These are phyloP conservation scores for Erodium moschatum DNA, from an alignment of 441 rosid species.

Conservation along the genomic window DNA sequence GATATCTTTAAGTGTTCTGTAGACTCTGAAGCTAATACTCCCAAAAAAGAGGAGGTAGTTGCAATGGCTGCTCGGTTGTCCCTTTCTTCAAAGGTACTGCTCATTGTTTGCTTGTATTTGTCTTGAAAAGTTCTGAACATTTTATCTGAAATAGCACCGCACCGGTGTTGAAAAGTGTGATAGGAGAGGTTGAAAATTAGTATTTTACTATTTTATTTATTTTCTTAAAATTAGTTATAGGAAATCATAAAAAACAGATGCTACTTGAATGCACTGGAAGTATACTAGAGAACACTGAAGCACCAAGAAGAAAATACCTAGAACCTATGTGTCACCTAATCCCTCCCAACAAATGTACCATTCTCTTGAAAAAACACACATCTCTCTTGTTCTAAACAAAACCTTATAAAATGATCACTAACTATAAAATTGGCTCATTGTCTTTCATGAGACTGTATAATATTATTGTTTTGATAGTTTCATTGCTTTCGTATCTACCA, in stretches of 20 bases:
- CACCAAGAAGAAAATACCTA: constrained; percentile 1
- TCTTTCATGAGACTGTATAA: constrained; percentile 2
- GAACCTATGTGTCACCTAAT: not conserved
- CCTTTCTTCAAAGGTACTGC: constrained; percentile 62
- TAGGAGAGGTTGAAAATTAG: not conserved
- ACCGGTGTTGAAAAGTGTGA: not conserved
- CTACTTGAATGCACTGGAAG: not conserved
- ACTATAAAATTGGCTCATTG: not conserved
- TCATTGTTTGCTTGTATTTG: constrained; percentile 3
- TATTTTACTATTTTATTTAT: not conserved
- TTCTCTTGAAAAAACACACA: not conserved
- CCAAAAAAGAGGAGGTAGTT: constrained; percentile 52
- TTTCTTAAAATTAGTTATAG: not conserved
- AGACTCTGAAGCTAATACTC: constrained; percentile 54
- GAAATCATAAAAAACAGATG: not conserved
- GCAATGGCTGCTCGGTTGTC: constrained; percentile 79
- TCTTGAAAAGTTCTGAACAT: not conserved
- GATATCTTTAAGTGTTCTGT: constrained; percentile 21
- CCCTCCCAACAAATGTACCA: not conserved
- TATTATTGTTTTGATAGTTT: not conserved
- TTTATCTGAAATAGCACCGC: not conserved
- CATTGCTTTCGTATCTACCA: not conserved
- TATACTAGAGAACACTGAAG: not conserved
- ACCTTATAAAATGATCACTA: not conserved
- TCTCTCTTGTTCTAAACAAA: not conserved